Evolutionary conservation across 345 rosid genomes (phyloP).

Genomic region (Isatis tinctoria): DNA sequence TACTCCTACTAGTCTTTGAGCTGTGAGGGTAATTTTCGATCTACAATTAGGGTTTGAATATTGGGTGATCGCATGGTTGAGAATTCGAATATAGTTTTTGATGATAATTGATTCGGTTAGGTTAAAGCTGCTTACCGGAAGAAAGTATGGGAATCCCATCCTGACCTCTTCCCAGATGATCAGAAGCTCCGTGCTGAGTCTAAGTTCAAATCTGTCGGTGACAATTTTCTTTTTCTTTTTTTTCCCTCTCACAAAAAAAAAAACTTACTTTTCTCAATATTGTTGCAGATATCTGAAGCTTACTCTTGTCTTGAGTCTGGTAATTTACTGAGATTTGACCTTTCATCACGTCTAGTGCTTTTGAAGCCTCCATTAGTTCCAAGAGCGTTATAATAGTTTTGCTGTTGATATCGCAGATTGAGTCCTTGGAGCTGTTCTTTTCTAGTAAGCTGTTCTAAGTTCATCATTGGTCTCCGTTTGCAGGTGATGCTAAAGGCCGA

Average conservation of each 20-base stretch:
- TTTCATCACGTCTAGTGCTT: no score
- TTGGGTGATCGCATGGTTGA: not conserved
- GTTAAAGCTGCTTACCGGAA: constrained; percentile 78
- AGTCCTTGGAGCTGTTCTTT: no score
- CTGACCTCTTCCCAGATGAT: constrained; percentile 71
- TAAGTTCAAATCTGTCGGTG: constrained; percentile 59
- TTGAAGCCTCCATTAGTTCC: no score
- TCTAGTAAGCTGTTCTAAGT: no score
- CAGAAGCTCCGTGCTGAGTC: constrained; percentile 72
- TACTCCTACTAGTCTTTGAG: not conserved
- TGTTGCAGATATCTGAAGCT: constrained; percentile 67
- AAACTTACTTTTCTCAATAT: not conserved
- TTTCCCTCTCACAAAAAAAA: not conserved
- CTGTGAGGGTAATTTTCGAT: not conserved
- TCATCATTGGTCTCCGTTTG: not conserved
- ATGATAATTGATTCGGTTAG: constrained; percentile 26
- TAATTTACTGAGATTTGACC: constrained; percentile 15
- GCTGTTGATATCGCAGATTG: no score
- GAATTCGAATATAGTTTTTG: not conserved
- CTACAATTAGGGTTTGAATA: constrained; percentile 4
- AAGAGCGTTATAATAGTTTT: no score
- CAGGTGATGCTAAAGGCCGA: constrained; percentile 20
- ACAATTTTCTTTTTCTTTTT: no score
- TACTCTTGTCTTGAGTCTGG: constrained; percentile 60
- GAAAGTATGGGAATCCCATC: constrained; percentile 89